phyloP scores from a whole-genome alignment of 192 early-diverging fungal species.

The Oehlia diaphana region DNA sequence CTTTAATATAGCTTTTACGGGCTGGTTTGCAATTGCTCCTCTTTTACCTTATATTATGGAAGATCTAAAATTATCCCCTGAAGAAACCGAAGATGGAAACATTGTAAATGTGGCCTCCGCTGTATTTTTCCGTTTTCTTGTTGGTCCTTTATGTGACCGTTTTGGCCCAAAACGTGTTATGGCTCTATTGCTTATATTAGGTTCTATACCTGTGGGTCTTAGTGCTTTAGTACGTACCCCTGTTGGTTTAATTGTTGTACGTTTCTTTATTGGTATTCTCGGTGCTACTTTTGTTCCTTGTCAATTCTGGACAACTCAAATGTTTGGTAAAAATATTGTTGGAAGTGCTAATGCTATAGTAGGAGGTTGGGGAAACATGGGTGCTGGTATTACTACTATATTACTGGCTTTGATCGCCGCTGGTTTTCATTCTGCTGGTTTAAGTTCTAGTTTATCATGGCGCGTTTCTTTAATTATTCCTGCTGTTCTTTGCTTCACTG shows the following conservation, averaged over 20 bases:
- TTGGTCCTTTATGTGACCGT: constrained; percentile 48
- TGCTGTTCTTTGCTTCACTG: constrained; percentile 35
- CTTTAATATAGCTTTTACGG: constrained; percentile 43
- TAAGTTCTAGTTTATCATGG: constrained; percentile 50
- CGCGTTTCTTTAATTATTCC: constrained; percentile 44
- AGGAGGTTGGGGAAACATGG: constrained; percentile 72
- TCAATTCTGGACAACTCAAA: constrained; percentile 68
- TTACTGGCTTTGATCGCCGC: constrained; percentile 58
- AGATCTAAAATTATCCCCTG: constrained; percentile 52
- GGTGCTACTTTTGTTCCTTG: constrained; percentile 71
- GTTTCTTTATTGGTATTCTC: constrained; percentile 64
- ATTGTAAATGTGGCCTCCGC: constrained; percentile 55
- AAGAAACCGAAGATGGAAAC: constrained; percentile 49
- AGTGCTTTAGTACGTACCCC: constrained; percentile 47
- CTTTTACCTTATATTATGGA: constrained; percentile 53
- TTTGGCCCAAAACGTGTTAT: constrained; percentile 54
- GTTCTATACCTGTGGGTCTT: constrained; percentile 54
- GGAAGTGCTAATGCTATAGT: constrained; percentile 69
- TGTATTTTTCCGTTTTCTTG: constrained; percentile 52
- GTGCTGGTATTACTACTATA: constrained; percentile 60
- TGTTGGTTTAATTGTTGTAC: constrained; percentile 44
- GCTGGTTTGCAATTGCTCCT: constrained; percentile 67
- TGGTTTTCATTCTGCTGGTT: constrained; percentile 26
- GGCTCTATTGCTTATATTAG: constrained; percentile 53
- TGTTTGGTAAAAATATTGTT: constrained; percentile 57